Evolutionary conservation across 2,329 filamentous ascomycete species (phyloP).

Genomic region (Albophoma yamanashiensis): DNA sequence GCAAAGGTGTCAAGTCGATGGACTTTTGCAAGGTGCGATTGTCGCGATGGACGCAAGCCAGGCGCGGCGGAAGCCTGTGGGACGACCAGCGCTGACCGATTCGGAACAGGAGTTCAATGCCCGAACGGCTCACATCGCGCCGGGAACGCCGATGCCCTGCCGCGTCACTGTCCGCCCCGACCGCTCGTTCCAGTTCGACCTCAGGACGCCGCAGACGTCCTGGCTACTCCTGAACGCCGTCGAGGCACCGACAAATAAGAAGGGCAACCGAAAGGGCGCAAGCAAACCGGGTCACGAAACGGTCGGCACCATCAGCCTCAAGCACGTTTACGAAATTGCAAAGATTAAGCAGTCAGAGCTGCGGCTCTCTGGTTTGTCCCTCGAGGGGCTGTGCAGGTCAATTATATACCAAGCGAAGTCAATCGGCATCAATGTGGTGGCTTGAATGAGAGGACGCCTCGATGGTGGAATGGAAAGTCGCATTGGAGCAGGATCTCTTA

Average conservation of each 20-base stretch:
- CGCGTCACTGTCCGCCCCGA: conserved; percentile 88
- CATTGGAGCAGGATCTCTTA: conserved; percentile 1
- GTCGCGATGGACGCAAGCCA: not conserved
- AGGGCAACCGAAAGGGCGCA: conserved; percentile 71
- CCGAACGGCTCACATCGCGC: conserved; percentile 70
- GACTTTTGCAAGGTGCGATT: conserved; percentile 93
- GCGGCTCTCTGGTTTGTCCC: conserved; percentile 58
- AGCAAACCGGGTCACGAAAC: conserved; percentile 63
- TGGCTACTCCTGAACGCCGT: conserved; percentile 81
- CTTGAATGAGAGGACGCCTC: conserved; percentile 24
- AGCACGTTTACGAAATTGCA: conserved; percentile 96
- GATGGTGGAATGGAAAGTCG: not conserved
- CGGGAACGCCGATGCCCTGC: conserved; percentile 80
- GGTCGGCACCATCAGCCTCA: conserved; percentile 79
- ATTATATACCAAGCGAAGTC: conserved; percentile 68
- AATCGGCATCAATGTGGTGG: conserved; percentile 61
- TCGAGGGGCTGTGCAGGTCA: conserved; percentile 62
- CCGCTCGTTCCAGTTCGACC: conserved; percentile 83
- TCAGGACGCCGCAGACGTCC: conserved; percentile 90
- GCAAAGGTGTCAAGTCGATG: conserved; percentile 98
- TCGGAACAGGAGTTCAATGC: conserved; percentile 82
- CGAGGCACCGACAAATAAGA: conserved; percentile 58
- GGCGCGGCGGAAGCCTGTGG: not conserved
- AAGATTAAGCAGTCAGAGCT: conserved; percentile 83
- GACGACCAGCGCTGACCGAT: conserved; percentile 6